Conservation (phyloP, 345 rosid species). For the Lagerstroemia speciosa region DNA sequence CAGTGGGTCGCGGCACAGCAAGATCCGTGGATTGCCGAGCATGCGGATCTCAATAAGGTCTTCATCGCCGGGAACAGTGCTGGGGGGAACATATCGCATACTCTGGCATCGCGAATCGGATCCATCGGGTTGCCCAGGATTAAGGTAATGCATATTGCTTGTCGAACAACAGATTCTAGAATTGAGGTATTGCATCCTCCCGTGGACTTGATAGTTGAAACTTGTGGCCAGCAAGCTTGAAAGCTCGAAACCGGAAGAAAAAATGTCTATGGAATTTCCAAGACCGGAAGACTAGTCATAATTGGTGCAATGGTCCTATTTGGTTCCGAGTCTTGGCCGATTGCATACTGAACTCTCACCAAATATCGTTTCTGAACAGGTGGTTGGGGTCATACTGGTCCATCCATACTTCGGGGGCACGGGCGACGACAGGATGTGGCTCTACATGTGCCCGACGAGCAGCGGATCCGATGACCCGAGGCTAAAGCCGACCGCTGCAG, state of each 20-base stretch:
- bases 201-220: too few relatives aligned
- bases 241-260: too few relatives aligned
- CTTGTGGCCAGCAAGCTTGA: too few relatives aligned
- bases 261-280: too few relatives aligned
- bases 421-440: conserved; percentile 16
- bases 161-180: neutral
- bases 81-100: conserved; percentile 33
- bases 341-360: neutral
- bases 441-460: conserved; percentile 22
- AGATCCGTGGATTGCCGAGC: conserved; percentile 22
- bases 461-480: conserved; percentile 25
- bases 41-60: conserved; percentile 22
- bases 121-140: conserved; percentile 10
- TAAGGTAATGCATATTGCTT: neutral
- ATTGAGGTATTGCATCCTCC: too few relatives aligned
- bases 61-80: conserved; percentile 33
- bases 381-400: conserved; percentile 13
- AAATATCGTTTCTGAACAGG: neutral
- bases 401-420: conserved; percentile 31
- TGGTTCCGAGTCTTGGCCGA: too few relatives aligned
- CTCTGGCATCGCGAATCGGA: conserved; percentile 19
- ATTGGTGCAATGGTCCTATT: too few relatives aligned
- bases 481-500: conserved; percentile 22
- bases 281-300: too few relatives aligned
- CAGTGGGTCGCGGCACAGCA: conserved; percentile 26